A percentile compares a stretch with the other conserved stretches of the same genome.
Conservation (phyloP, 106 monocot species). For the Cymbidium sinense region DNA sequence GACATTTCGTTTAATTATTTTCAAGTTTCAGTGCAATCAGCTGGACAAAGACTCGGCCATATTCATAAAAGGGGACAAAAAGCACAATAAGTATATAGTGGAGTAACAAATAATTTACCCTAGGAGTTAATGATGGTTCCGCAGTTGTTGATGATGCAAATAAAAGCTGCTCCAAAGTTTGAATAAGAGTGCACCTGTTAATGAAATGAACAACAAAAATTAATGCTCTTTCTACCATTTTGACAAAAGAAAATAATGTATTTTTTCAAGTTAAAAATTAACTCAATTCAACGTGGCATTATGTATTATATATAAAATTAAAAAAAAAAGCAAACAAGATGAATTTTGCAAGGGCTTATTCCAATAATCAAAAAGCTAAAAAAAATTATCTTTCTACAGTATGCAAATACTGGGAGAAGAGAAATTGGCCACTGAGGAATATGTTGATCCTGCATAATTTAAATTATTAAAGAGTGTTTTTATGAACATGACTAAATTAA, state of each 20-base stretch:
- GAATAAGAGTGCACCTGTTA: constrained; percentile 80
- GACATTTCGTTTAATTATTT: not conserved
- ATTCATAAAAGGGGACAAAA: not conserved
- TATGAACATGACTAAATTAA: not conserved
- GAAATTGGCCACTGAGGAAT: not conserved
- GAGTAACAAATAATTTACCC: constrained; percentile 38
- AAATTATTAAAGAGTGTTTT: not conserved
- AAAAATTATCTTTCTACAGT: too few species aligned
- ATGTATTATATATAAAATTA: not conserved
- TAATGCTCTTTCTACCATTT: not conserved
- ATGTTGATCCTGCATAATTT: not conserved
- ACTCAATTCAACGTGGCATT: not conserved
- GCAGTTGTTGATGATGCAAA: constrained; percentile 61
- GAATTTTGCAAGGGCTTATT: not conserved
- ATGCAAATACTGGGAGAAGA: not conserved
- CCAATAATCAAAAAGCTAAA: not conserved
- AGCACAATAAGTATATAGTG: not conserved
- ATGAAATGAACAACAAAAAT: constrained; percentile 4
- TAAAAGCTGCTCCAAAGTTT: constrained; percentile 81
- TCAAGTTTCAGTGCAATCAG: not conserved
- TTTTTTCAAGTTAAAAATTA: not conserved
- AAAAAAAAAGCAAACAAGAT: too few species aligned
- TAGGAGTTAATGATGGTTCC: constrained; percentile 73
- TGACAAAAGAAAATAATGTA: not conserved
- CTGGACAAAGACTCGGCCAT: not conserved